Base-by-base conservation (phyloP, 2,329 filamentous ascomycete genomes). In the Beauveria medogensis region DNA sequence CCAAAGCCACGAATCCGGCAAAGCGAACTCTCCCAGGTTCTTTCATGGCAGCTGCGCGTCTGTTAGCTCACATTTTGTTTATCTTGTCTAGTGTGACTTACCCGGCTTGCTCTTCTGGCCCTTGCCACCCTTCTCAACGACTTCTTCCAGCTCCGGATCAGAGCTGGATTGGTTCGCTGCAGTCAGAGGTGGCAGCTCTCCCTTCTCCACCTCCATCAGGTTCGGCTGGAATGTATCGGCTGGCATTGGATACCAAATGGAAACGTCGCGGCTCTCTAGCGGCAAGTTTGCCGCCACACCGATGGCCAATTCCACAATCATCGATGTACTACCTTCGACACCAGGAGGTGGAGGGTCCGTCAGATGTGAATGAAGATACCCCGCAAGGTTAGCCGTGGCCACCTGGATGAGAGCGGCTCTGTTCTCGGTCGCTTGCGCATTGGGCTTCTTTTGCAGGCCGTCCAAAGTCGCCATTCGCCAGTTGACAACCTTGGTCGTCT, bases 401-500 rank as follows among this genome's bases (percentile, higher is more conserved):
- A 84, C 82, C 59, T 86, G 84, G 30, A 88, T 90, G 62, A 97
- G 84, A 58, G 84, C 79, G 8, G 81, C 75, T 34, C 87, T 86
- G 73, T 92, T 82, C 12, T 89, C 83, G 14, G 80, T 79, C 50
- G 86, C 81, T 0, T 84, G 77, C 4, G 87, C 85, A 61, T 82
- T 81, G 20, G 97, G 80, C 41, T 83, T 73, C 57, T 89, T 85
- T 64, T 87, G 82, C 20, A 99, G 80, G n/a, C 93, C 94, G 69
- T 99, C 94, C 18, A 97, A 79, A 3, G 94, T 99, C 3, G 93
- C 87, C 75, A 97, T 86, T 63, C 94, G 86, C 94, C 94, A 99
- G 70, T 89, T 91, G 63, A 96, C 87, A 50, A 97, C 85, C 74
- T 96, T 96, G 51, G 87, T 85, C 24, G 90, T 90, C 60, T 96